These are phyloP conservation scores for Lasiodiplodia theobromae DNA, from an alignment of 2,329 filamentous ascomycete species.

Conservation along the genomic window DNA sequence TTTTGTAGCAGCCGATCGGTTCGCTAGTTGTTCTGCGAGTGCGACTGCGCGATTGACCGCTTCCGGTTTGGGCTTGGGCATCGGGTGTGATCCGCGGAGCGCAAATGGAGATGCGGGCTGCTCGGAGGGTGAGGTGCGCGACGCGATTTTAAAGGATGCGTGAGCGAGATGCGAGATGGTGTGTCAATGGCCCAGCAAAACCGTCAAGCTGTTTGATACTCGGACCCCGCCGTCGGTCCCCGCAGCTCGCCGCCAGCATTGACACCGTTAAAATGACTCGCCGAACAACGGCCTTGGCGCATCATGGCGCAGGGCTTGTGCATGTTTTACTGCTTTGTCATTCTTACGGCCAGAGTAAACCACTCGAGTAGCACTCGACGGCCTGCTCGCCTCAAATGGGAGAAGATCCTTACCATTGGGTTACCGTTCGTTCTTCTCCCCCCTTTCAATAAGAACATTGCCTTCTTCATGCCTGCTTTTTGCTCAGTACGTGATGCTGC, in stretches of 20 bases:
- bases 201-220: constrained; percentile 10
- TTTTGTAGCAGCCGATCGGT: constrained; percentile 14
- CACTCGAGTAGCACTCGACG: background rate
- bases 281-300: constrained; percentile 5
- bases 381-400: background rate
- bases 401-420: background rate
- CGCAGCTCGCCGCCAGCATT: constrained; percentile 23
- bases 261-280: constrained; percentile 17
- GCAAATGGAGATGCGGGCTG: background rate
- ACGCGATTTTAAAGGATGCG: background rate
- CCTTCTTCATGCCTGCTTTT: background rate
- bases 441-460: background rate
- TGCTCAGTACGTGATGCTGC: background rate
- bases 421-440: background rate
- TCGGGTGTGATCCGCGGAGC: background rate
- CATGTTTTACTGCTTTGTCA: constrained; percentile 24
- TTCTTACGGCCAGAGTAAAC: background rate
- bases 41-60: constrained; percentile 27
- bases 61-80: constrained; percentile 25
- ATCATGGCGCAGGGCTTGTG: constrained; percentile 8
- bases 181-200: constrained; percentile 18
- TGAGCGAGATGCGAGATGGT: background rate
- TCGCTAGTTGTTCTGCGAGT: constrained; percentile 18
- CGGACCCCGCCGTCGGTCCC: constrained; percentile 23
- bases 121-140: background rate